A percentile compares a stretch with the other conserved stretches of the same genome.
phyloP scores from a whole-genome alignment of 2,329 filamentous ascomycete species.

The Amylocarpus encephaloides region DNA sequence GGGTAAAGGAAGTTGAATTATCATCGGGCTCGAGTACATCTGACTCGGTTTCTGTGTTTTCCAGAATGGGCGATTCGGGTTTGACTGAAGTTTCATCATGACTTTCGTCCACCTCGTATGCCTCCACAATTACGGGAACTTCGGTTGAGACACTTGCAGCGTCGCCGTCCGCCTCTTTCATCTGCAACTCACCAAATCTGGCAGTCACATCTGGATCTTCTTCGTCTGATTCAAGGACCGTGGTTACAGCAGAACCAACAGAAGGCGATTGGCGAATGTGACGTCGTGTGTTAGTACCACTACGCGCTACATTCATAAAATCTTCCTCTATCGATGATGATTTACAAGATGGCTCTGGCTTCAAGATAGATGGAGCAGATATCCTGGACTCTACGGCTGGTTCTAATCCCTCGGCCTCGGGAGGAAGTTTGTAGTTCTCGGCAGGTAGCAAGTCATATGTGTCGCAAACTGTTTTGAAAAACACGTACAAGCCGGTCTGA shows the following conservation, averaged over 20 bases:
- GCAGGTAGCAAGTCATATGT: conserved; percentile 81
- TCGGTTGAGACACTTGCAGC: conserved; percentile 25
- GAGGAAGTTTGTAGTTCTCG: conserved; percentile 92
- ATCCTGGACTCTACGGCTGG: conserved; percentile 39
- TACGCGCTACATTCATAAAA: conserved; percentile 42
- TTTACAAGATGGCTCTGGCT: conserved; percentile 27
- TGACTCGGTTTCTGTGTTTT: background rate
- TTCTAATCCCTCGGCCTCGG: conserved; percentile 84
- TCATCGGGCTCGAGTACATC: background rate
- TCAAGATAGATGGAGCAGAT: conserved; percentile 32
- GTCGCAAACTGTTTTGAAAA: conserved; percentile 97
- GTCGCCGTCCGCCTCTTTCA: conserved; percentile 36
- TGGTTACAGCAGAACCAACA: conserved; percentile 70
- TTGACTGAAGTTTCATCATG: conserved; percentile 9
- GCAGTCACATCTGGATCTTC: conserved; percentile 53
- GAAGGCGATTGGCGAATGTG: conserved; percentile 77
- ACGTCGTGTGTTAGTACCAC: conserved; percentile 67
- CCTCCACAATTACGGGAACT: conserved; percentile 29
- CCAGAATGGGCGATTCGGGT: conserved; percentile 3
- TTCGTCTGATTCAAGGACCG: conserved; percentile 77
- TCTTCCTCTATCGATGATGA: conserved; percentile 40
- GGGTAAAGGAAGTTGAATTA: background rate
- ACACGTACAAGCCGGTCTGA: conserved; percentile 85
- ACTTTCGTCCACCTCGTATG: conserved; percentile 22
- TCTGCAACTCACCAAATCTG: conserved; percentile 41